Evolutionary conservation across 257 asterid species (phyloP), one percentile per base, ranked within the genome.

Genomic region (Solanum virginianum): DNA sequence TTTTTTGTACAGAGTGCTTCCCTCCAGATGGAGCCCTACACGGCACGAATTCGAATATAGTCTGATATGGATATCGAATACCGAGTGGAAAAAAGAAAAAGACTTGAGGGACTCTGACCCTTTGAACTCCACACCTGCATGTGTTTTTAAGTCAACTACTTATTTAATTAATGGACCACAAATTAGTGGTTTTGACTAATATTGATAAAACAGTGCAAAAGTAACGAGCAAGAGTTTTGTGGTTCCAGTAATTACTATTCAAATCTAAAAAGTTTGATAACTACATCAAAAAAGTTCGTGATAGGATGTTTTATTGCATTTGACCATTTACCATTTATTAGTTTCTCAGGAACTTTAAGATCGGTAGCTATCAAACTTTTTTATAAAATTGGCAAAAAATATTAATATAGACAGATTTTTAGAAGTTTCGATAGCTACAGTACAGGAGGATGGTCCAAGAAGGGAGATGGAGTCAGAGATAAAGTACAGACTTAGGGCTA

Each of bases 21-120:
- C 0, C 4, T 0, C 0, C 36, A 3, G 0, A 32, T 32, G 1
- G 4, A 2, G 4, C 4, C 4, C 0, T 32, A 32, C 36, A 32
- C 36, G 1, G 0, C 0, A 32, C 36, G 4, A 32, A 32, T 32
- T 32, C 1, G 4, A 32, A 32, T 32, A 32, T 32, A 32, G 0
- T 32, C 36, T 32, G 4, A 32, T 32, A 0, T 32, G 4, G 0
- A 3, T 32, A 32, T 32, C 4, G 4, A 32, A 32, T 0, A 3
- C 36, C 4, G 0, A 32, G 36, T 3, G 36, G 3, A 32, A 32
- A 32, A 32, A 29, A 0, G 29, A 2, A 29, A 32, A 32, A 22
- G 43, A 74, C 12, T 47, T 8, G n/a, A 45, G 22, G 43, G 43
- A 74, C 22, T 22, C 49, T 22, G 81, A 74, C 60, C 57, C 22